Evolutionary conservation across 345 rosid genomes (phyloP).

Genomic region (Mercurialis annua): DNA sequence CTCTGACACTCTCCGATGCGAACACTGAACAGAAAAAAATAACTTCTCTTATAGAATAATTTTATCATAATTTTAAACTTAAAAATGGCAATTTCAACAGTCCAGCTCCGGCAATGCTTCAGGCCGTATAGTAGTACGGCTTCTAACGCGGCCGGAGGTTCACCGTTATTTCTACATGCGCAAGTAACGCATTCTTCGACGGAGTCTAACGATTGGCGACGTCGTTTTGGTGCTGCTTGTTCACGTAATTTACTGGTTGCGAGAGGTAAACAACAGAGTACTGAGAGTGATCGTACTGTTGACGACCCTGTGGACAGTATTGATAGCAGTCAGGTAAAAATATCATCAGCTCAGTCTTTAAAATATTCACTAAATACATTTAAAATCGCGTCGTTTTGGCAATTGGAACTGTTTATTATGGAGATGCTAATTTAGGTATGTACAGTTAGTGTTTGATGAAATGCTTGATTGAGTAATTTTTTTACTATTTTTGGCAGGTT

Average conservation of each 20-base stretch:
- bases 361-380: no score
- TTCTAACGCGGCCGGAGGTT: not conserved
- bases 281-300: slow-evolving; percentile 40
- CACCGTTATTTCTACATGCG: not conserved
- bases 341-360: not conserved
- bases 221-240: slow-evolving; percentile 9
- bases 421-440: slow-evolving; percentile 1
- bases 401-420: not conserved
- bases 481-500: slow-evolving; percentile 34
- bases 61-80: not conserved
- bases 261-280: slow-evolving; percentile 43
- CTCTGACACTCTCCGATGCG: not conserved
- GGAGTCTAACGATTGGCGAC: not conserved
- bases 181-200: not conserved
- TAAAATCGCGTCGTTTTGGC: not conserved
- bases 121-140: not conserved
- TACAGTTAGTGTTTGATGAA: not conserved
- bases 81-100: slow-evolving; percentile 13
- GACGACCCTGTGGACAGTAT: slow-evolving; percentile 40
- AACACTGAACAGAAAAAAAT: not conserved
- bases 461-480: not conserved
- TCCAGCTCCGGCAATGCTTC: not conserved
- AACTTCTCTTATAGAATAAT: not conserved
- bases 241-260: slow-evolving; percentile 46
- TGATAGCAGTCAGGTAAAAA: slow-evolving; percentile 56